phyloP scores from a whole-genome alignment of 257 asterid genomes.

The Fraxinus excelsior region DNA sequence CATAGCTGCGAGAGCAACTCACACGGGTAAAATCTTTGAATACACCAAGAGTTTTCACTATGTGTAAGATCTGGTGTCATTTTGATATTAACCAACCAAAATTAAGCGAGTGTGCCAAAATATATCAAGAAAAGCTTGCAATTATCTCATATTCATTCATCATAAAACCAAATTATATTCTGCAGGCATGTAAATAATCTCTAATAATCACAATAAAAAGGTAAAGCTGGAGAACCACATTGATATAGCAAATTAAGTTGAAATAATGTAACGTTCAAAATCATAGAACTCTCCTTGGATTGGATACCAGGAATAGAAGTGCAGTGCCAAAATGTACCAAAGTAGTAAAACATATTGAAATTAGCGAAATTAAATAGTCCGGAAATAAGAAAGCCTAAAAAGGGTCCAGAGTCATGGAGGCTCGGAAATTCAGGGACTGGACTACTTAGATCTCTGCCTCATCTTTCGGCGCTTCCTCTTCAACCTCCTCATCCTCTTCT shows the following conservation, averaged over 20 bases:
- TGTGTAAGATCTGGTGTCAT: not conserved
- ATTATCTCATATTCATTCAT: not conserved
- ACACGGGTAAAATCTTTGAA: not conserved
- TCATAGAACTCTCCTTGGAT: not conserved
- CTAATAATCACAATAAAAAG: not conserved
- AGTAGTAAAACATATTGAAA: not conserved
- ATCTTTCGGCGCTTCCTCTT: slow-evolving; percentile 43
- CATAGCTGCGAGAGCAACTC: not conserved
- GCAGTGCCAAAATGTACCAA: not conserved
- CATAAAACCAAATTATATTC: not conserved
- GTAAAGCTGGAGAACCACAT: not conserved
- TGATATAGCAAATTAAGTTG: not conserved
- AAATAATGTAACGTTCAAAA: not conserved
- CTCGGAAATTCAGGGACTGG: not conserved
- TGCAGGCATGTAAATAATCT: not conserved
- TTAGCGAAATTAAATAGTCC: not conserved
- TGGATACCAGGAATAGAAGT: not conserved
- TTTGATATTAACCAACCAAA: not conserved
- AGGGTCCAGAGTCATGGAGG: not conserved
- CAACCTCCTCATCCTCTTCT: slow-evolving; percentile 43
- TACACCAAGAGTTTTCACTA: not conserved
- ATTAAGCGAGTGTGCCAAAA: not conserved
- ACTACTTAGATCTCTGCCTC: slow-evolving; percentile 40
- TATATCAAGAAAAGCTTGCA: not conserved
- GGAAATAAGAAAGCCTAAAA: not conserved